A percentile compares a stretch with the other conserved stretches of the same genome.
These are phyloP conservation scores for Beauveria varroae DNA, from an alignment of 2,329 filamentous ascomycete genomes.

Conservation along the genomic window DNA sequence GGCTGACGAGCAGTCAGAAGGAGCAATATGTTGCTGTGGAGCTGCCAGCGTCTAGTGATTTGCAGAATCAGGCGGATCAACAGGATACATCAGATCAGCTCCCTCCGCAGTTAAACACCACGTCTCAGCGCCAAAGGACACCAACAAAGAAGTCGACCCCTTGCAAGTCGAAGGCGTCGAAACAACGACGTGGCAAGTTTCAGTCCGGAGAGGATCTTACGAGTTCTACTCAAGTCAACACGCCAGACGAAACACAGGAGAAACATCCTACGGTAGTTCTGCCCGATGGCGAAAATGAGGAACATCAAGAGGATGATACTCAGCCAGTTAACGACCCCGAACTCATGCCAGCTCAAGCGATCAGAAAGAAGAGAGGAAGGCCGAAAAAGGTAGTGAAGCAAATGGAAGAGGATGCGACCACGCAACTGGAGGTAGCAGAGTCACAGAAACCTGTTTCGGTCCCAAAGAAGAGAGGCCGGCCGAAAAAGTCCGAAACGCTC, in stretches of 20 bases:
- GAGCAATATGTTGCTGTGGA: conserved; percentile 26
- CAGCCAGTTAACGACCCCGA: not conserved
- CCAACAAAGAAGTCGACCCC: not conserved
- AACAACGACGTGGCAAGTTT: not conserved
- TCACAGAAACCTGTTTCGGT: not conserved
- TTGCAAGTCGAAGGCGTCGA: not conserved
- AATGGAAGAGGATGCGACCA: conserved; percentile 10
- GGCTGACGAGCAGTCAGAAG: conserved; percentile 30
- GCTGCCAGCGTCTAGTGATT: conserved; percentile 14
- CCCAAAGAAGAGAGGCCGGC: conserved; percentile 33
- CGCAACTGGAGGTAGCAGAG: conserved; percentile 14
- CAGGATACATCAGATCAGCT: not conserved
- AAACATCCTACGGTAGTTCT: not conserved
- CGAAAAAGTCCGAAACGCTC: conserved; percentile 28
- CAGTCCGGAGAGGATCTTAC: not conserved
- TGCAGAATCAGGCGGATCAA: not conserved
- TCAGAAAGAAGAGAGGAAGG: conserved; percentile 15
- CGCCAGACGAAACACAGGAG: not conserved
- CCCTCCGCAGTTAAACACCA: not conserved
- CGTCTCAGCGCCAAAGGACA: not conserved
- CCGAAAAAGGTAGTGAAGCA: conserved; percentile 12
- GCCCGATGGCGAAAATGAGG: not conserved
- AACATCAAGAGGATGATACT: not conserved
- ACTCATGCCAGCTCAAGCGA: not conserved
- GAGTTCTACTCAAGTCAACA: not conserved